phyloP scores from a whole-genome alignment of 371 early-diverging fungal genomes.

The Dinochytrium kinnereticum region DNA sequence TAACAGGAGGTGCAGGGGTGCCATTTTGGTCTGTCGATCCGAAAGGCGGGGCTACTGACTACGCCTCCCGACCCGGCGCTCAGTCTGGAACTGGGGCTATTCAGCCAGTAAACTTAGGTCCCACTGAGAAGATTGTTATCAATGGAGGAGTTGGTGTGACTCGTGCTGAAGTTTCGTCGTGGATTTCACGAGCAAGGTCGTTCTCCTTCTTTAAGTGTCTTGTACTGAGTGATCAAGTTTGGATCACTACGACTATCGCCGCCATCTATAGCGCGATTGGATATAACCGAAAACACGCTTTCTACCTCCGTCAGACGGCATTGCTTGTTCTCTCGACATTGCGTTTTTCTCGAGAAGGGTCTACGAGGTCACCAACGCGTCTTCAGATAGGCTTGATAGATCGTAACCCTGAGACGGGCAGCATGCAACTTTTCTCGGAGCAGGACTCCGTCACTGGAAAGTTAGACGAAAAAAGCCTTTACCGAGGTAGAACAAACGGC shows the following conservation, averaged over 20 bases:
- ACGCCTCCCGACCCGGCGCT: not conserved
- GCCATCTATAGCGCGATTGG: conserved; percentile 67
- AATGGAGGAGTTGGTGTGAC: conserved; percentile 51
- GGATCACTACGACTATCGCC: conserved; percentile 62
- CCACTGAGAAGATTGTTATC: conserved; percentile 38
- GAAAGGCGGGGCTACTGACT: conserved; percentile 13
- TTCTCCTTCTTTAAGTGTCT: conserved; percentile 55
- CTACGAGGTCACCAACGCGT: not conserved
- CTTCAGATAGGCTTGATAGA: not conserved
- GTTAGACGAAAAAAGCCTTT: not conserved
- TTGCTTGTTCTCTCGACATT: conserved; percentile 54
- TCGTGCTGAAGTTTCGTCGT: conserved; percentile 60
- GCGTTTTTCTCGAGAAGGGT: conserved; percentile 2
- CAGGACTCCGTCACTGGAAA: conserved; percentile 13
- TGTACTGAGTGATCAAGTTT: conserved; percentile 61
- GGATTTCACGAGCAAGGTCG: conserved; percentile 64
- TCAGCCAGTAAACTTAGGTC: conserved; percentile 21
- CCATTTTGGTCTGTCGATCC: conserved; percentile 23
- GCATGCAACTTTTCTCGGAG: not conserved
- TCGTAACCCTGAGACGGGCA: not conserved
- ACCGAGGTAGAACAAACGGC: conserved; percentile 39
- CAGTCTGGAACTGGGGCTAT: conserved; percentile 28
- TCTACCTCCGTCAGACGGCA: conserved; percentile 69
- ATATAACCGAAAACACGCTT: conserved; percentile 74
- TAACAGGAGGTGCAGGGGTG: conserved; percentile 42